Base-by-base conservation (phyloP, 495 filamentous ascomycete species). In the Neurospora sublineolata region DNA sequence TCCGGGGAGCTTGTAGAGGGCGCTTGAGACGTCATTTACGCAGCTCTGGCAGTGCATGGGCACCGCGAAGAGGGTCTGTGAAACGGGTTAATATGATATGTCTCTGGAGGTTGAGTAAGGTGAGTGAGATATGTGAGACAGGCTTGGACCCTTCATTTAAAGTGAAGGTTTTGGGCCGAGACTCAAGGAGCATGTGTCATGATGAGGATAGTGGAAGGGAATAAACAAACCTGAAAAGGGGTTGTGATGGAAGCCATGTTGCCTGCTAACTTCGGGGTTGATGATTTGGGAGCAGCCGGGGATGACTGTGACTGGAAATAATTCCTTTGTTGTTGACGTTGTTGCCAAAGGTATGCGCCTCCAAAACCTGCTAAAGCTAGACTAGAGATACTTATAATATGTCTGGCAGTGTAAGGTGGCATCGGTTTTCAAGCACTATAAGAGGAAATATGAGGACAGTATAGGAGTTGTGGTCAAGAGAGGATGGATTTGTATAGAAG, bases 11-110 rank as follows among this genome's bases (percentile, higher is more conserved):
- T 90, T 90, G 75, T 88, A 82, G 39, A 99, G 81, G 33, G 92
- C 89, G 70, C 81, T 84, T 39, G 93, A 93, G 73, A 99, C 86
- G 74, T 93, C 90, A 74, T 93, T 90, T 75, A 95, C 88, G 81
- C 95, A 99, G 76, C 84, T 80, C 52, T 96, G 90, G 81, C 95
- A 98, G 80, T 88, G 91, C 86, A 99, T 91, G 33, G 93, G 94
- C 79, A 98, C 95, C 72, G 94, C 92, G 78, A 99, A 97, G 72
- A 94, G 90, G 46, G 94, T 97, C 92, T 97, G 75, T 74, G 11
- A 30, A 30, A 69, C 69, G 23, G 72, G 41, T 69, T 73, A 41
- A 64, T 36, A 60, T 73, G 74, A 60, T 16, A 11, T 60, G 23
- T 60, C 23, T 60, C 12, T 30, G 52, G 5, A 16, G 11, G 23